phyloP scores from a whole-genome alignment of 106 monocot species.

The Dioscorea alata region DNA sequence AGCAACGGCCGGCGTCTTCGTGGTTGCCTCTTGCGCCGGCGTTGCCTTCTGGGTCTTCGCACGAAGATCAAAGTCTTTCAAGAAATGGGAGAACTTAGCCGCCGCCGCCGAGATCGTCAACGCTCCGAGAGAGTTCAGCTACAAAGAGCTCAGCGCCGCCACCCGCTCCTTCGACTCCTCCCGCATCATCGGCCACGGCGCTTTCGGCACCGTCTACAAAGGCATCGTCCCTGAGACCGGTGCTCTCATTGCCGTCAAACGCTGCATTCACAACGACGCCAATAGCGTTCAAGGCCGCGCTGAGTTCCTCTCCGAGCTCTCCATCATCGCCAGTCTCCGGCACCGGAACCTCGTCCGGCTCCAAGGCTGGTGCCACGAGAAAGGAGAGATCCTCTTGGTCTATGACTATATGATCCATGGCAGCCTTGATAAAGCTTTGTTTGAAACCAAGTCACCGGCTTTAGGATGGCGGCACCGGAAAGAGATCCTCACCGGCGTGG shows the following conservation, averaged over 20 bases:
- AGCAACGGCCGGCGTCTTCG: slow-evolving; percentile 73
- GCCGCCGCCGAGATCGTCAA: slow-evolving; percentile 47
- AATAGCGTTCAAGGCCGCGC: slow-evolving; percentile 33
- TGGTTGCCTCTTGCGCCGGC: slow-evolving; percentile 52
- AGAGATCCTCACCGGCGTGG: slow-evolving; percentile 75
- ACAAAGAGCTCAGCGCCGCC: slow-evolving; percentile 61
- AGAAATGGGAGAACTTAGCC: slow-evolving; percentile 26
- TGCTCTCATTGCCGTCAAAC: slow-evolving; percentile 79
- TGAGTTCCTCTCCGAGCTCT: slow-evolving; percentile 87
- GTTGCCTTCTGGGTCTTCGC: slow-evolving; percentile 47
- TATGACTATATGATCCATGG: slow-evolving; percentile 97
- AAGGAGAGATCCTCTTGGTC: slow-evolving; percentile 87
- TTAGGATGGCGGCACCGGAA: slow-evolving; percentile 69
- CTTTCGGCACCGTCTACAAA: slow-evolving; percentile 95
- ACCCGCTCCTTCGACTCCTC: slow-evolving; percentile 59
- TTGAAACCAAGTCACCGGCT: slow-evolving; percentile 24
- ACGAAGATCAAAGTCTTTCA: slow-evolving; percentile 11
- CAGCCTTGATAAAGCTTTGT: slow-evolving; percentile 87
- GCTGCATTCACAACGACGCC: slow-evolving; percentile 51
- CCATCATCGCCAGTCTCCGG: slow-evolving; percentile 93
- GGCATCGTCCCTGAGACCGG: slow-evolving; percentile 79
- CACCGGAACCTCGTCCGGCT: slow-evolving; percentile 84
- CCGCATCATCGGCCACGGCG: slow-evolving; percentile 84
- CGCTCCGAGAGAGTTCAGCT: slow-evolving; percentile 72
- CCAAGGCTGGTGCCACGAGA: slow-evolving; percentile 88